Evolutionary conservation across 2,329 filamentous ascomycete genomes (phyloP).

Genomic region (Cladosporium velox): DNA sequence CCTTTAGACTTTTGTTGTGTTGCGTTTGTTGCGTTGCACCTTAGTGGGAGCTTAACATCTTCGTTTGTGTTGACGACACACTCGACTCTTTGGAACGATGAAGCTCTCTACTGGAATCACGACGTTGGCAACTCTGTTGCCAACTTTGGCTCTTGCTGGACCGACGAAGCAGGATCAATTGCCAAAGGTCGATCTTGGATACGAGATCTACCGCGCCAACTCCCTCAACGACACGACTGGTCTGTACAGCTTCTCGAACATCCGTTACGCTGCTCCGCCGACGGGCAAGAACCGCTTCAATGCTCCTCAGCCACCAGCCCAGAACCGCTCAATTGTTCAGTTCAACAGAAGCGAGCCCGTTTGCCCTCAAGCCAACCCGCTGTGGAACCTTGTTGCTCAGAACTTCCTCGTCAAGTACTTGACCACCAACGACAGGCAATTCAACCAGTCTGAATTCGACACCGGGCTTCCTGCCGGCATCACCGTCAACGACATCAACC

Average conservation of each 20-base stretch:
- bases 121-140: slow-evolving; percentile 10
- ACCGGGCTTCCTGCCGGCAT: slow-evolving; percentile 4
- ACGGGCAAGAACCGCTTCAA: slow-evolving; percentile 54
- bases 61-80: neutral
- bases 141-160: neutral
- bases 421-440: slow-evolving; percentile 30
- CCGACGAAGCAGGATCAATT: slow-evolving; percentile 10
- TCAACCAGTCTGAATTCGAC: slow-evolving; percentile 13
- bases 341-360: slow-evolving; percentile 44
- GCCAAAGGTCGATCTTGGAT: slow-evolving; percentile 55
- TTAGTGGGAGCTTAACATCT: neutral
- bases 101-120: neutral
- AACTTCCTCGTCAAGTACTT: slow-evolving; percentile 40
- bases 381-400: slow-evolving; percentile 45
- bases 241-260: slow-evolving; percentile 58
- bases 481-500: slow-evolving; percentile 25
- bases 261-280: slow-evolving; percentile 58
- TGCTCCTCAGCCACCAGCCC: slow-evolving; percentile 43
- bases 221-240: slow-evolving; percentile 42
- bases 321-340: slow-evolving; percentile 49
- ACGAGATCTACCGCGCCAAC: slow-evolving; percentile 53
- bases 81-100: slow-evolving; percentile 7
- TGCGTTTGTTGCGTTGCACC: neutral
- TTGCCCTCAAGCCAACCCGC: slow-evolving; percentile 49
- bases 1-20: neutral